Evolutionary conservation across 2,329 filamentous ascomycete species (phyloP), one percentile per base, ranked within the genome.

Genomic region (Verticillium albo-atrum): DNA sequence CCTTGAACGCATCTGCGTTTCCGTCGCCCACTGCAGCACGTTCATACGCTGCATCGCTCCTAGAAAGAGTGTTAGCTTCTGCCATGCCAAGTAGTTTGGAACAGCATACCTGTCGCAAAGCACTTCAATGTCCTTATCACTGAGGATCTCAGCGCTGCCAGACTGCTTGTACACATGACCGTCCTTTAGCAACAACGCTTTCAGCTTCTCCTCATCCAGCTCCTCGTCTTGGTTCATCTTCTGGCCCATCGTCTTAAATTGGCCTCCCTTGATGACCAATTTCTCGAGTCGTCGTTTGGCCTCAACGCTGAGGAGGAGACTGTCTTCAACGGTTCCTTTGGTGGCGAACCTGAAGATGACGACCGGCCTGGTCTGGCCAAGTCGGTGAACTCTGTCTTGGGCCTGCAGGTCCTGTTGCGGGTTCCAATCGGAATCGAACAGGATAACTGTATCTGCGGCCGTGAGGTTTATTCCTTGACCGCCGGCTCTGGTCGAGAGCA

Each of bases 331-430:
- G 0, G 95, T 98, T 9, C 89, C 91, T 68, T 93, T 92, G 0
- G 95, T 99, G 0, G 95, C 94, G 34, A 99, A 87, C 1, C 95
- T 89, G 73, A 96, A 99, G 0, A 99, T 89, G 23, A 99, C 86
- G 1, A 99, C 95, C 0, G 95, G 95, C 2, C 89, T 84, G 1
- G 88, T 97, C 72, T 99, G 95, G 0, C 95, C 95, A 63, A 99
- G 98, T 14, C 95, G 87, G 71, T 99, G 95, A 1, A 91, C 92
- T 5, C 95, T 91, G 69, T 99, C 95, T 74, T 98, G 95, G 0
- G 95, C 95, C 70, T 99, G 95, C 0, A 99, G 80, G 72, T 99
- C 95, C 70, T 97, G 94, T 71, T 99, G 95, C 0, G 95, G 95
- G 67, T 99, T 99, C 87, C 94, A 97, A 68, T 97, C 85, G 2